Conservation (phyloP, 805 yeast genomes). For the Suhomyces sp. region DNA sequence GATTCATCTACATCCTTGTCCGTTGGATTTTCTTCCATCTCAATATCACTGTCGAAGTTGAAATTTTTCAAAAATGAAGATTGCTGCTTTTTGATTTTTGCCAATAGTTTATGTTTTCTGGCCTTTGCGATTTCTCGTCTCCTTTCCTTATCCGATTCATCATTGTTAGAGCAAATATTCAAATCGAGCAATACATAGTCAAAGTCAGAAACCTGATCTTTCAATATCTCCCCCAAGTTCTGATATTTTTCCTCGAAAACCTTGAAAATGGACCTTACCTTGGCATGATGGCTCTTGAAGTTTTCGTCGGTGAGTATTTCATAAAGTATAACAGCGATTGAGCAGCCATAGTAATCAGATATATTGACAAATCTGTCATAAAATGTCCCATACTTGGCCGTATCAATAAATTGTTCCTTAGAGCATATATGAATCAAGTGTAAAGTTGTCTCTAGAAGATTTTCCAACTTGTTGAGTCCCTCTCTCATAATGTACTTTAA, state of each 20-base stretch:
- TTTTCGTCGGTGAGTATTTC: constrained; percentile 38
- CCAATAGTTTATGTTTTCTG: constrained; percentile 68
- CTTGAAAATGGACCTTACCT: constrained; percentile 54
- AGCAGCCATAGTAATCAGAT: constrained; percentile 31
- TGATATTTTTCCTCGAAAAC: constrained; percentile 24
- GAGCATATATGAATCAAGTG: constrained; percentile 66
- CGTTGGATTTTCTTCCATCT: constrained; percentile 28
- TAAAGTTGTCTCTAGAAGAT: constrained; percentile 54
- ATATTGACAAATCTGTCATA: constrained; percentile 26
- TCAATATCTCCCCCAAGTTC: constrained; percentile 17
- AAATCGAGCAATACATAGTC: constrained; percentile 20
- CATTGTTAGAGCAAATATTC: constrained; percentile 7
- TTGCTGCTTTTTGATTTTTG: constrained; percentile 78
- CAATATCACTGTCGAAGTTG: constrained; percentile 35
- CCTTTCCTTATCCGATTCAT: constrained; percentile 44
- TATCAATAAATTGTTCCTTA: constrained; percentile 29
- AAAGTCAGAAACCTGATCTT: constrained; percentile 20
- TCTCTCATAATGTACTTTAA: constrained; percentile 36
- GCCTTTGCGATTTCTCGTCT: constrained; percentile 69
- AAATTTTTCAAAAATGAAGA: constrained; percentile 63
- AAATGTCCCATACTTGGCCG: constrained; percentile 28
- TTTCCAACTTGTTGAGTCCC: constrained; percentile 47
- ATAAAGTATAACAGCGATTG: constrained; percentile 37
- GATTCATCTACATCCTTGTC: background rate
- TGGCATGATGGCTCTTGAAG: constrained; percentile 46